Evolutionary conservation across 441 rosid genomes (phyloP), one percentile per base, ranked within the genome.

Genomic region (Cnidoscolus chayamansa): DNA sequence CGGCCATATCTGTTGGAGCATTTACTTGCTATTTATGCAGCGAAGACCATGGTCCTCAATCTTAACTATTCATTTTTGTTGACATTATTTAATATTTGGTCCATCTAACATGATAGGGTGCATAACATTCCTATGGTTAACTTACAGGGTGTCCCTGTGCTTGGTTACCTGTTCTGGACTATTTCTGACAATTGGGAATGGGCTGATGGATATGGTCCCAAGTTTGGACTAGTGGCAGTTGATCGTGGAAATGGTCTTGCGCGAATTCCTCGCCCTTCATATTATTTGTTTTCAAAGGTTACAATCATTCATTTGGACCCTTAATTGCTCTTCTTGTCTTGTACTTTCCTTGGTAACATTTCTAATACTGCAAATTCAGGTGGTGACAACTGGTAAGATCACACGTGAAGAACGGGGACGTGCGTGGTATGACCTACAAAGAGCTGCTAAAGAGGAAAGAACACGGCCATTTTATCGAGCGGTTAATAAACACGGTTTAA

Each of bases 161-260:
- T 90, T 59, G 98, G 98, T 77, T 91, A 92, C 84, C 51, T 92
- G 10, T 94, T 94, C 78, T 94, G 98, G 98, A 94, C 98, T 54
- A 87, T 88, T 67, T 94, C 98, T 15, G 98, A 92, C 80, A 94
- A 94, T 68, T 94, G 98, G 97, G 98, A 94, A 81, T 92, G 97
- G 98, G 98, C 98, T 64, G 97, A 94, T 83, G 98, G 98, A 43
- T 94, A 94, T 79, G 98, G 98, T 78, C 98, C 97, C 62, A 94
- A 94, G 84, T 94, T 94, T 79, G 98, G 98, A 72, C 93, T 94
- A 63, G 97, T 90, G n/a, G 87, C 90, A 10, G 98, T 92, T 67
- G 94, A 94, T 77, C 93, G 97, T 63, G 81, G 87, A 72, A 88
- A 92, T 73, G 40, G 71, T 80, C 88, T 94, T 75, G 86, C 94